A percentile compares a stretch with the other conserved stretches of the same genome.
Conservation (phyloP, 345 rosid genomes). For the Camelina hispida region DNA sequence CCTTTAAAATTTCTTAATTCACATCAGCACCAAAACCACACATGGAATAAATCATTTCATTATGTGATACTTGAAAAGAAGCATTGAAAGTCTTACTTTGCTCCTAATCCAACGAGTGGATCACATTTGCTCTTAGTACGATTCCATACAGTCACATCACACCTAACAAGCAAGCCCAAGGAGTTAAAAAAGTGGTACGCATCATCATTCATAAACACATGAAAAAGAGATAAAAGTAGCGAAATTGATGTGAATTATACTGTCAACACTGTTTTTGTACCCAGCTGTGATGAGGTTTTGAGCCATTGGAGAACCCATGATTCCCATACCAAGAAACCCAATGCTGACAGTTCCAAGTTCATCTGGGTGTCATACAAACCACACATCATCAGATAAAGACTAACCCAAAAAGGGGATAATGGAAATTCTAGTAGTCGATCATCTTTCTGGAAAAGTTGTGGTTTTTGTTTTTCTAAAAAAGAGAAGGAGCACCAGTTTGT, state of each 20-base stretch:
- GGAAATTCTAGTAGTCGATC: constrained; percentile 2
- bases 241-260: constrained; percentile 7
- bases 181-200: no score
- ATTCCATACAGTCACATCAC: constrained; percentile 90
- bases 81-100: constrained; percentile 61
- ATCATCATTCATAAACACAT: not conserved
- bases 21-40: constrained; percentile 17
- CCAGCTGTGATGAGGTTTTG: constrained; percentile 92
- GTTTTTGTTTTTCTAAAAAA: constrained; percentile 8
- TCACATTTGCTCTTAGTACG: constrained; percentile 95
- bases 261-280: constrained; percentile 46
- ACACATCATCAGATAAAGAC: constrained; percentile 13
- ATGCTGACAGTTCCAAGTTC: constrained; percentile 48
- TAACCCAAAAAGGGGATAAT: constrained; percentile 1
- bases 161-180: constrained; percentile 49
- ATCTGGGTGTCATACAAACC: constrained; percentile 22
- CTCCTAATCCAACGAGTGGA: constrained; percentile 80
- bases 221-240: not conserved
- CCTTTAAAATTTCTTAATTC: not conserved
- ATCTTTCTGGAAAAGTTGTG: constrained; percentile 18
- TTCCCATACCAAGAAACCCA: constrained; percentile 95
- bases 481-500: constrained; percentile 7
- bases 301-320: constrained; percentile 97
- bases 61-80: not conserved
- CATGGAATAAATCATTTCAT: not conserved